Evolutionary conservation across 768 basidiomycete species (phyloP).

Genomic region (Cystobasidium onofrii): DNA sequence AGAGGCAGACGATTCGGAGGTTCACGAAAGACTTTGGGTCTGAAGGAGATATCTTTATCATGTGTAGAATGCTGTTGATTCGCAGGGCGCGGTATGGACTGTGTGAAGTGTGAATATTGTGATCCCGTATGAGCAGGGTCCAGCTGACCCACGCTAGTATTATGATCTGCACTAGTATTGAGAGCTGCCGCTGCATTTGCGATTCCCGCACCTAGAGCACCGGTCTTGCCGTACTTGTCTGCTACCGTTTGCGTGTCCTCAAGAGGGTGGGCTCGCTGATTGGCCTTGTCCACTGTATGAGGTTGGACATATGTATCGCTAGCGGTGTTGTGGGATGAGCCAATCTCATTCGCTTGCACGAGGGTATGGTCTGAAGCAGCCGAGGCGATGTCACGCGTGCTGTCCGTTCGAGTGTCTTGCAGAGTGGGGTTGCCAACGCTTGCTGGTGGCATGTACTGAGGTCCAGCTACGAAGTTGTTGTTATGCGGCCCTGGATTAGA

Average conservation of each 20-base stretch:
- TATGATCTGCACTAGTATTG: not conserved
- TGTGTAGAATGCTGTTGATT: not conserved
- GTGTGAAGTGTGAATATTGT: too few species aligned
- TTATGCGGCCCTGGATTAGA: not conserved
- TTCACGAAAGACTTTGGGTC: not conserved
- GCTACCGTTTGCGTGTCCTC: not conserved
- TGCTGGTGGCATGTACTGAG: not conserved
- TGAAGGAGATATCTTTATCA: not conserved
- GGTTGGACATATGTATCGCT: not conserved
- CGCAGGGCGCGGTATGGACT: too few species aligned
- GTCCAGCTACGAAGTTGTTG: not conserved
- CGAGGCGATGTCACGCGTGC: not conserved
- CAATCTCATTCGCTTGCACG: not conserved
- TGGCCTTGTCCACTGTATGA: not conserved
- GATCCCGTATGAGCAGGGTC: not conserved
- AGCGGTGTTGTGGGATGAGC: not conserved
- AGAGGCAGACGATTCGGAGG: not conserved
- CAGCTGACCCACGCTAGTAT: not conserved
- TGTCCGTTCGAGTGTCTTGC: not conserved
- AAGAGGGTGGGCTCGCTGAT: not conserved
- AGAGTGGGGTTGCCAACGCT: not conserved
- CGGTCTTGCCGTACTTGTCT: not conserved
- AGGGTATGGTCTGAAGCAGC: not conserved
- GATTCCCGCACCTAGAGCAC: not conserved
- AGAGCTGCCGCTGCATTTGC: not conserved